Base-by-base conservation (phyloP, 106 monocot species). In the Dioscorea dumetorum region DNA sequence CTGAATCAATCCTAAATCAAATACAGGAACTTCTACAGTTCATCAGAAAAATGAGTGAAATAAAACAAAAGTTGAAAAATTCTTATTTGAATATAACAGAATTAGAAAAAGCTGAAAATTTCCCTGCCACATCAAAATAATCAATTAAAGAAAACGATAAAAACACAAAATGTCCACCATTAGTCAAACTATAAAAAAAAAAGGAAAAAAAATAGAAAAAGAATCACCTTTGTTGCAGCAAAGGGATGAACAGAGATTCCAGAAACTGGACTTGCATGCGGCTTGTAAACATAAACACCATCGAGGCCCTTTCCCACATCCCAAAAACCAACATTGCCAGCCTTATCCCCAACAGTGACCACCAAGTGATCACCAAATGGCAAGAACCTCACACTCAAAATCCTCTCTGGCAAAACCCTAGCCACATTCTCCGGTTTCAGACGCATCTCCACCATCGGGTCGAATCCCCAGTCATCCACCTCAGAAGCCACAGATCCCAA, bases 251-350 rank as follows among this genome's bases (percentile, higher is more conserved):
- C 33, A 0, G 76, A 74, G 72, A 93, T 89, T 16, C 77, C 83
- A 0, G 86, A 83, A 58, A 93, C 73, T 18, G 83, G 81, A 57
- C 67, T 61, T 12, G 77, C 74, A 59, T 93, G 93, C 0, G 84
- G 86, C 15, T 67, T 31, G 73, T 79, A 93, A 17, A 72, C 28
- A 60, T 78, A 86, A 22, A 84, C 52, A 4, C 80, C 85, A 49
- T 75, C 75, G 4, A 63, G 74, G 60, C 70, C 76, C 0, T 52
- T 71, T 17, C 51, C 68, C 31, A 24, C 51, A 54, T 85, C 83
- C 92, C 92, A 93, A 49, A 93, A 85, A 51, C 92, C 88, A 3
- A 93, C 31, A 41, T 83, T 34, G 32, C 92, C 92, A 0, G 60
- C 50, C 57, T 81, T 83, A 61, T 83, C 73, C 31, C 92, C 92